phyloP scores from a whole-genome alignment of 768 basidiomycete genomes.

The Paxillus involutus region DNA sequence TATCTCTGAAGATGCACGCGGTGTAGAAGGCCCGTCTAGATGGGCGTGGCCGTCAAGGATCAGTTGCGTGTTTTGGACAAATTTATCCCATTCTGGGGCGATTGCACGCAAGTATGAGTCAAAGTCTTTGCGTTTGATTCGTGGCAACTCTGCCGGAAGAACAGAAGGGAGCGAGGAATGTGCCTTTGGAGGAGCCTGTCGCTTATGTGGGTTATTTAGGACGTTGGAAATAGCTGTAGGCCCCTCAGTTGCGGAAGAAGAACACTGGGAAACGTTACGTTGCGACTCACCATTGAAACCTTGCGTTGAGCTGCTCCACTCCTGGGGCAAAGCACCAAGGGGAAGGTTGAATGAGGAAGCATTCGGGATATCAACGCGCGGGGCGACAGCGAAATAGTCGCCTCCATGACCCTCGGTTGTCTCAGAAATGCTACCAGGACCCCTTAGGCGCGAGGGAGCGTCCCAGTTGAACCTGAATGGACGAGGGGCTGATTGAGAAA shows the following conservation, averaged over 20 bases:
- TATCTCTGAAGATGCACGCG: constrained; percentile 3
- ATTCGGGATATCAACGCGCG: constrained; percentile 45
- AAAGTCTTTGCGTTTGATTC: constrained; percentile 81
- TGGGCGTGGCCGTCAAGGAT: constrained; percentile 33
- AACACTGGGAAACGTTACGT: neutral
- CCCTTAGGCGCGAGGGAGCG: constrained; percentile 45
- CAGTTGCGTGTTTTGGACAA: constrained; percentile 46
- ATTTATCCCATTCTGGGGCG: constrained; percentile 74
- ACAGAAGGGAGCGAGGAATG: constrained; percentile 77
- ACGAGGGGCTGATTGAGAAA: constrained; percentile 42
- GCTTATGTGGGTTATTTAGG: constrained; percentile 85
- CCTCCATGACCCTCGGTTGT: constrained; percentile 62
- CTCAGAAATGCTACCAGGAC: constrained; percentile 74
- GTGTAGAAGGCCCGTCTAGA: constrained; percentile 15
- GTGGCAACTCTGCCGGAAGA: constrained; percentile 72
- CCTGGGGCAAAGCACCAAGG: constrained; percentile 49
- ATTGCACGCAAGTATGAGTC: constrained; percentile 77
- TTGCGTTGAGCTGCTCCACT: constrained; percentile 81
- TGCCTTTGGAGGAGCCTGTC: constrained; percentile 82
- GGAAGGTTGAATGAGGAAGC: constrained; percentile 50
- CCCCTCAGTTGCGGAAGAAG: constrained; percentile 2
- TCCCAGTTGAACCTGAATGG: constrained; percentile 82
- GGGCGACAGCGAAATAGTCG: constrained; percentile 51
- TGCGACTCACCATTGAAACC: constrained; percentile 80
- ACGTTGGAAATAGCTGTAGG: constrained; percentile 89